These are phyloP conservation scores for Lachancea quebecensis DNA, from an alignment of 805 yeast species.

Conservation along the genomic window DNA sequence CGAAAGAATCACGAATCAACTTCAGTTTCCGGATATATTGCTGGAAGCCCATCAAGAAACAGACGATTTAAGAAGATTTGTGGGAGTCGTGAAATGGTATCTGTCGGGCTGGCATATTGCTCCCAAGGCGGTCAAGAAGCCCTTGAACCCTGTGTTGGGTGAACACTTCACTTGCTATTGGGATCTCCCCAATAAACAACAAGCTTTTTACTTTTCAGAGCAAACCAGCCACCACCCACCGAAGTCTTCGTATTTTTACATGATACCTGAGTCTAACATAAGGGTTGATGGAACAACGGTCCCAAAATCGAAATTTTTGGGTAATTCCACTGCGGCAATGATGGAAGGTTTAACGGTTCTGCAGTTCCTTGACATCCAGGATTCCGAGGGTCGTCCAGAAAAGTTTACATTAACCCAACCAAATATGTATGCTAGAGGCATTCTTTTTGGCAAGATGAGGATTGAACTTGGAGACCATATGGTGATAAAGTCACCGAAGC, in stretches of 20 bases:
- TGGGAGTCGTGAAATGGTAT: slow-evolving; percentile 79
- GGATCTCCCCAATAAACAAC: slow-evolving; percentile 68
- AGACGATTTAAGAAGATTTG: slow-evolving; percentile 63
- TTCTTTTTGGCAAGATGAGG: slow-evolving; percentile 81
- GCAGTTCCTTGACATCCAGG: slow-evolving; percentile 54
- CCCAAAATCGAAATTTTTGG: slow-evolving; percentile 83
- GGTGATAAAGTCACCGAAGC: slow-evolving; percentile 56
- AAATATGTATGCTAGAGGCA: slow-evolving; percentile 90
- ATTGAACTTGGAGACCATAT: slow-evolving; percentile 91
- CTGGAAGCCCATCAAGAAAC: slow-evolving; percentile 55
- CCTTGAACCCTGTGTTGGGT: slow-evolving; percentile 89
- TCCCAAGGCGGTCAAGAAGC: slow-evolving; percentile 97
- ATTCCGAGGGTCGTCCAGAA: slow-evolving; percentile 48
- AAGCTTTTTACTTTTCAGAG: slow-evolving; percentile 82
- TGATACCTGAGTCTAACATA: slow-evolving; percentile 72
- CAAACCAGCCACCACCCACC: slow-evolving; percentile 99
- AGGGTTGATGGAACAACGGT: slow-evolving; percentile 84
- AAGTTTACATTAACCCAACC: slow-evolving; percentile 86
- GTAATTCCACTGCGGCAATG: slow-evolving; percentile 93
- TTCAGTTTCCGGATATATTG: slow-evolving; percentile 71
- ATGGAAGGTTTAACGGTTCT: slow-evolving; percentile 87
- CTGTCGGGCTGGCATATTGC: slow-evolving; percentile 97
- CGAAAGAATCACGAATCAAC: slow-evolving; percentile 86
- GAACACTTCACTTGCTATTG: slow-evolving; percentile 88
- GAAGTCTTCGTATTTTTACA: slow-evolving; percentile 84